These are phyloP conservation scores for Cylindrotheca fusiformis DNA, from an alignment of 108 stramenopile species.

Conservation along the genomic window DNA sequence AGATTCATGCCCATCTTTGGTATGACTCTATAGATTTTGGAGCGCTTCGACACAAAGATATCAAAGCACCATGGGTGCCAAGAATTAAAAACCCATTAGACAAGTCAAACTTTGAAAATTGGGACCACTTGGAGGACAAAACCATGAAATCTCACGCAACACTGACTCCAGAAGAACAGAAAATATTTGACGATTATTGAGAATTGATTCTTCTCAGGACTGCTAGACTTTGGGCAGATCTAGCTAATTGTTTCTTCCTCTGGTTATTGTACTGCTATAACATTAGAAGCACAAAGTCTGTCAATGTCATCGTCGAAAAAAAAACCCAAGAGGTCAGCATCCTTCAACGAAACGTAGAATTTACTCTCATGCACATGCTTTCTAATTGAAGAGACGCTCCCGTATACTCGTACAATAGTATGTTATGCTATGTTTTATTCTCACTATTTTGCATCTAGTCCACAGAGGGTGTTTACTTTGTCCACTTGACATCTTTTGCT, in stretches of 20 bases:
- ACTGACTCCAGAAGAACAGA: constrained; percentile 20
- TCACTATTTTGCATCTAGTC: too few species aligned
- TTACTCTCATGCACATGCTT: too few species aligned
- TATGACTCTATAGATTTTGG: constrained; percentile 75
- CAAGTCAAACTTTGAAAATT: constrained; percentile 44
- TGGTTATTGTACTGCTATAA: too few species aligned
- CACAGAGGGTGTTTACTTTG: background rate
- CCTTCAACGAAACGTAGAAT: too few species aligned
- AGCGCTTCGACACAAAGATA: constrained; percentile 48
- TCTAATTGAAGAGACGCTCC: too few species aligned
- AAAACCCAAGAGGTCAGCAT: too few species aligned
- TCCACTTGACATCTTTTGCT: constrained; percentile 22
- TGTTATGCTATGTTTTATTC: too few species aligned
- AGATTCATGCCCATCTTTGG: constrained; percentile 68
- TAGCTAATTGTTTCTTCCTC: too few species aligned
- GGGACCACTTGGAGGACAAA: constrained; percentile 48
- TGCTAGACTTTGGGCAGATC: too few species aligned
- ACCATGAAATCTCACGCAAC: constrained; percentile 30
- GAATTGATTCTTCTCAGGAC: background rate
- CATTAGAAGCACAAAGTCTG: too few species aligned
- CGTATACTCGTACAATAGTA: too few species aligned
- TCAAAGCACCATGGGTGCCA: constrained; percentile 91
- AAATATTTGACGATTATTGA: constrained; percentile 33
- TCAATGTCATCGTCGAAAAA: too few species aligned
- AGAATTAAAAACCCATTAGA: constrained; percentile 76